Evolutionary conservation across 768 basidiomycete genomes (phyloP), one percentile per base, ranked within the genome.

Genomic region (Myochromella boudieri): DNA sequence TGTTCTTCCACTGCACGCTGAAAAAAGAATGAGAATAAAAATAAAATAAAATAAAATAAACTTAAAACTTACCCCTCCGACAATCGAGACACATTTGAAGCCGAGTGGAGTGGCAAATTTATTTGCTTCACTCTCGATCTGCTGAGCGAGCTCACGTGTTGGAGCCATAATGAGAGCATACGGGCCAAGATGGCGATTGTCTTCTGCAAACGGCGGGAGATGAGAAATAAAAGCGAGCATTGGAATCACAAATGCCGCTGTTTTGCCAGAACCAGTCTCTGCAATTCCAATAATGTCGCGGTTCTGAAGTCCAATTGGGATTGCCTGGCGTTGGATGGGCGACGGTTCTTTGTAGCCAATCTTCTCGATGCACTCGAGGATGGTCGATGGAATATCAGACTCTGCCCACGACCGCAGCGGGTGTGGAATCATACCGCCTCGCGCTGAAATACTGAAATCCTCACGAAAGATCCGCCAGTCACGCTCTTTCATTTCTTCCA

Each of bases 381-480:
- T 86, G 10, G 73, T 54, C 51, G 76, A 67, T 7, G 94, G 95
- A 37, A 98, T 97, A 14, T 63, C 68, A 3, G 91, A 94, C 61
- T 99, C 97, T 27, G 70, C 64, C 97, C 97, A 99, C 6, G 87
- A 88, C 40, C 97, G 85, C 34, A 99, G 63, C 1, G 97, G 95
- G 52, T 95, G 85, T 10, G 97, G 95, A 45, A 98, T 97, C 49
- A 82, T 77, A 38, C 97, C 97, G 67, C 92, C 95, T 67, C 95
- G 70, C 1, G 95, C 87, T 48, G 91, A 84, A 49, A 99, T 99
- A 60, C 87, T 95, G 71, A 95, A 99, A 68, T 99, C 97, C 67
- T 98, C 97, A 51, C 95, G 75, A 73, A 99, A 98, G 63, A 99
- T 99, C 58, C 97, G 83, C 97, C 97, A 99, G 64, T 99, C 97